These are phyloP conservation scores for Lactarius deliciosus DNA, from an alignment of 768 basidiomycete genomes.

Conservation along the genomic window DNA sequence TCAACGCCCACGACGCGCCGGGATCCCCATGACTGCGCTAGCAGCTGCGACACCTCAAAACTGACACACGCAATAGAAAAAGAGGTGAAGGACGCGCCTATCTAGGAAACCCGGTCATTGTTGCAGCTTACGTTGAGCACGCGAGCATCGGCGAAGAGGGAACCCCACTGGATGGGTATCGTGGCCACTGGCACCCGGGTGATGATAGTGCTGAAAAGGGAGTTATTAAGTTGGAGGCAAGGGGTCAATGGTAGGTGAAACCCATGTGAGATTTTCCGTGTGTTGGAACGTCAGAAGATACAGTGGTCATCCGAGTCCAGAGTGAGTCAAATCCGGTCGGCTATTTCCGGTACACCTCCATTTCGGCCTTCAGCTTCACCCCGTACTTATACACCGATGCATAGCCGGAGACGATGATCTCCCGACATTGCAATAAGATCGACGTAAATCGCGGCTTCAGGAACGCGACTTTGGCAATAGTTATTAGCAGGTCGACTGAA, in stretches of 20 bases:
- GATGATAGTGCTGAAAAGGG: conserved; percentile 13
- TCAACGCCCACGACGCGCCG: conserved; percentile 78
- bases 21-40: conserved; percentile 67
- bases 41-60: neutral
- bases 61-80: neutral
- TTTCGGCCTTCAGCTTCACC: conserved; percentile 71
- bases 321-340: too few relatives aligned
- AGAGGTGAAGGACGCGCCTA: conserved; percentile 31
- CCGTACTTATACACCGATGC: too few relatives aligned
- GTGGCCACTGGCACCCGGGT: conserved; percentile 10
- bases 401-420: neutral
- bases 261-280: conserved; percentile 31
- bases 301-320: conserved; percentile 2
- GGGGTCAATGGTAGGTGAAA: neutral
- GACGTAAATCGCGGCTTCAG: neutral
- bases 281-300: conserved; percentile 21
- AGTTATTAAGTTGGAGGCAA: neutral
- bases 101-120: conserved; percentile 23
- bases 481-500: too few relatives aligned
- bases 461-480: neutral
- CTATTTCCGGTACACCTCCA: conserved; percentile 40
- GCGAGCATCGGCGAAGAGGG: conserved; percentile 30
- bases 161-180: conserved; percentile 70
- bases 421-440: neutral
- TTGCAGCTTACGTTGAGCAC: conserved; percentile 28